Percentiles rank a stretch among this genome's conserved stretches.
phyloP scores from a whole-genome alignment of 176 grass and related monocot species.

The Lolium rigidum region DNA sequence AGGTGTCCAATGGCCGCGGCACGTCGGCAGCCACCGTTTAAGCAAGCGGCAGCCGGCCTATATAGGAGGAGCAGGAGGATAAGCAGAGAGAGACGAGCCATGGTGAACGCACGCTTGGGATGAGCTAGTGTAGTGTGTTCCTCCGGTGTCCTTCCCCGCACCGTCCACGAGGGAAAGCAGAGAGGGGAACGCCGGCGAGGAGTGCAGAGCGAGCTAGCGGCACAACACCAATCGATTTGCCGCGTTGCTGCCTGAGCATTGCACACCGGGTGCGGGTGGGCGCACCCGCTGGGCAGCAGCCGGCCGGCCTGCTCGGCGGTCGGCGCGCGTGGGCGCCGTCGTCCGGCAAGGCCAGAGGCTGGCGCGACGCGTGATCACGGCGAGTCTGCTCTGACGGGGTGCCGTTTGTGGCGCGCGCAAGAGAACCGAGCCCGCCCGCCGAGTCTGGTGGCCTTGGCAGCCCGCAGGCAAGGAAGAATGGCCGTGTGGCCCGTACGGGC shows the following conservation, averaged over 20 bases:
- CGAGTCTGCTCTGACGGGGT: no score
- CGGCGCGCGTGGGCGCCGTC: no score
- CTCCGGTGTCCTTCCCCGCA: no score
- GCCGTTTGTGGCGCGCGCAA: no score
- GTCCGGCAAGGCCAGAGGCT: no score
- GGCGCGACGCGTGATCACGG: no score
- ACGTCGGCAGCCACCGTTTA: slow-evolving; percentile 11
- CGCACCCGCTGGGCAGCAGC: not conserved
- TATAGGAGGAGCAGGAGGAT: not conserved
- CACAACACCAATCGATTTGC: not conserved
- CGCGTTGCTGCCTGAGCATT: not conserved
- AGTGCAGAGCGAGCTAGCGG: not conserved
- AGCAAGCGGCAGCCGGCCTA: not conserved
- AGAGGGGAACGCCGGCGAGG: not conserved
- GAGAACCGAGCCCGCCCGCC: no score
- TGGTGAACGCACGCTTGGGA: not conserved
- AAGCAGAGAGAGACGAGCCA: not conserved
- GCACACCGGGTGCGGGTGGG: not conserved
- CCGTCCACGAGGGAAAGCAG: no score
- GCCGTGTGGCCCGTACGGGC: no score
- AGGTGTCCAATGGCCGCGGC: not conserved
- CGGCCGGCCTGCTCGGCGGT: not conserved
- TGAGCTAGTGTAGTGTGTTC: no score
- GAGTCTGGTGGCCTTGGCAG: no score
- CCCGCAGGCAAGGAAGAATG: no score